phyloP scores from a whole-genome alignment of 768 basidiomycete genomes.

The Boletus subcaerulescens region DNA sequence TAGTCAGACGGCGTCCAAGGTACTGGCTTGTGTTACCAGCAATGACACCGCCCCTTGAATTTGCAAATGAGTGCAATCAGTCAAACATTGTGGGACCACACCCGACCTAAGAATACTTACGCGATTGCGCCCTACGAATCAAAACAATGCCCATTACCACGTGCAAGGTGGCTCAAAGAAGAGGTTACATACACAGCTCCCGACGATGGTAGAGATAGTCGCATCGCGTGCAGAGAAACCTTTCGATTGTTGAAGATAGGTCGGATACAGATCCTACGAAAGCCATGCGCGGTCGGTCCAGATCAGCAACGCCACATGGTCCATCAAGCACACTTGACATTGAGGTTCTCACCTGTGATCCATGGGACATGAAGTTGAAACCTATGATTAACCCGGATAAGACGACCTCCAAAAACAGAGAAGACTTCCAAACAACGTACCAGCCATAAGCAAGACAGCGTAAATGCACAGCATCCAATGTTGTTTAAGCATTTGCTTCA shows the following conservation, averaged over 20 bases:
- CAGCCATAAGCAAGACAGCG: constrained; percentile 77
- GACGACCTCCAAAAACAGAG: not conserved
- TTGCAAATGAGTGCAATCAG: not conserved
- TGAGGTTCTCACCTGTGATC: constrained; percentile 49
- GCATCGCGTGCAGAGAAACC: constrained; percentile 54
- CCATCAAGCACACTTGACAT: not conserved
- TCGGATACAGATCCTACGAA: constrained; percentile 71
- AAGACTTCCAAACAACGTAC: constrained; percentile 19
- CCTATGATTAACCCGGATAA: constrained; percentile 32
- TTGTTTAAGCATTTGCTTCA: constrained; percentile 68
- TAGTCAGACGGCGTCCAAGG: constrained; percentile 80
- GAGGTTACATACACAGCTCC: constrained; percentile 51
- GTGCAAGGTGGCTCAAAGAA: not conserved
- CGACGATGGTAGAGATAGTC: constrained; percentile 79
- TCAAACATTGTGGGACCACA: constrained; percentile 5
- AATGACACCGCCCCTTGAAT: constrained; percentile 56
- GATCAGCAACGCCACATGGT: not conserved
- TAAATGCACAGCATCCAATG: constrained; percentile 87
- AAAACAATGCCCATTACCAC: not conserved
- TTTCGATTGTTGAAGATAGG: constrained; percentile 65
- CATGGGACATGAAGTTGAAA: constrained; percentile 78
- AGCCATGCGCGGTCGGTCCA: not conserved
- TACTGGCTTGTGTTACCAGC: constrained; percentile 75
- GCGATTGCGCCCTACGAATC: constrained; percentile 40
- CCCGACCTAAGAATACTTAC: constrained; percentile 26